A percentile compares a stretch with the other conserved stretches of the same genome.
These are phyloP conservation scores for Dactylella cylindrospora DNA, from an alignment of 2,329 filamentous ascomycete species.

Conservation along the genomic window DNA sequence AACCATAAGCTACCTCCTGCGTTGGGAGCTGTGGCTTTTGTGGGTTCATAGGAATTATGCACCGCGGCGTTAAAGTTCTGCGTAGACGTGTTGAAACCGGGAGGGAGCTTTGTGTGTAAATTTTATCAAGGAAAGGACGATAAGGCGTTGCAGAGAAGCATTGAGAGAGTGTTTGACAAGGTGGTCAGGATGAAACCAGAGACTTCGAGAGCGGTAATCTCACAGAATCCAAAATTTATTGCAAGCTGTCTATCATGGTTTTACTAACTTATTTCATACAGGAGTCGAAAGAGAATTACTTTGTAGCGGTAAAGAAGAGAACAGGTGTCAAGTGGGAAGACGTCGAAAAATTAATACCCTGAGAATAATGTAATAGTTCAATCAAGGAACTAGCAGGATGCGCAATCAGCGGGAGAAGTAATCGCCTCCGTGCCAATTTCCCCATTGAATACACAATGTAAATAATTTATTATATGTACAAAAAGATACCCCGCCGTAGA, in stretches of 20 bases:
- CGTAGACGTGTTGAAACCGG: slow-evolving; percentile 75
- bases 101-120: slow-evolving; percentile 94
- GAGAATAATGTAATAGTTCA: too few species aligned
- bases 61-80: slow-evolving; percentile 80
- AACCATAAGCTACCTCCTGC: too few species aligned
- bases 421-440: too few species aligned
- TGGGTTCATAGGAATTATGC: slow-evolving; percentile 75
- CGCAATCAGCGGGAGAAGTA: too few species aligned
- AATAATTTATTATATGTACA: too few species aligned
- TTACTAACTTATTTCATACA: slow-evolving; percentile 1
- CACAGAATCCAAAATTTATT: neutral
- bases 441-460: too few species aligned
- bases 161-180: slow-evolving; percentile 74
- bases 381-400: too few species aligned
- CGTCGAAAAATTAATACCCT: neutral
- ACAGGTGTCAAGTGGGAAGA: slow-evolving; percentile 23
- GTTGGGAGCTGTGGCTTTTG: too few species aligned
- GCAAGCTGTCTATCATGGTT: neutral
- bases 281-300: slow-evolving; percentile 48
- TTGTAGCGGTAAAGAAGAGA: slow-evolving; percentile 41
- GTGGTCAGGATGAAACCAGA: slow-evolving; percentile 90
- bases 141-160: slow-evolving; percentile 70
- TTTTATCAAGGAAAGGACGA: slow-evolving; percentile 93
- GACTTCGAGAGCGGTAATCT: slow-evolving; percentile 74
- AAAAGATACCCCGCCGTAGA: too few species aligned